Conservation (phyloP, 169 alveolate species). For the Cryptosporidium bovis region DNA sequence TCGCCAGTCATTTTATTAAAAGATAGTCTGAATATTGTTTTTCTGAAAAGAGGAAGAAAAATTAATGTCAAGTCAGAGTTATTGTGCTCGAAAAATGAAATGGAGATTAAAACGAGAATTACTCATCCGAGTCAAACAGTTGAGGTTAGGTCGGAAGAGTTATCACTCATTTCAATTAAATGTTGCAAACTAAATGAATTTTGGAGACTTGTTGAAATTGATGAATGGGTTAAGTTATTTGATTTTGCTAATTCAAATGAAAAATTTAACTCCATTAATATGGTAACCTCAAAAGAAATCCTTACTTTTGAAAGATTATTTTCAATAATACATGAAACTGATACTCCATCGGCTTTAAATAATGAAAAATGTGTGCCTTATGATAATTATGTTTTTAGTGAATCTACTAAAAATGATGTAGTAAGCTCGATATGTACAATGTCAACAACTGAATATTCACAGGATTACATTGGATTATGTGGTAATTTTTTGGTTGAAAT, state of each 20-base stretch:
- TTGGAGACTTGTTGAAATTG: constrained; percentile 54
- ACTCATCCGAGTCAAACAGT: constrained; percentile 59
- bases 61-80: neutral
- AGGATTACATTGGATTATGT: constrained; percentile 25
- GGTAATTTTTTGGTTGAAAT: constrained; percentile 36
- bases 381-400: neutral
- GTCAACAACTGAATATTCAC: neutral
- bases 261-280: neutral
- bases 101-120: neutral
- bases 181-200: neutral
- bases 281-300: neutral
- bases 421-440: neutral
- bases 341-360: neutral
- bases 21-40: too few species aligned
- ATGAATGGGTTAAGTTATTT: constrained; percentile 51
- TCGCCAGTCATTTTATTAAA: constrained; percentile 17
- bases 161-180: neutral
- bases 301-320: constrained; percentile 21
- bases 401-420: neutral
- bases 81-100: neutral
- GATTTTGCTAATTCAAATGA: neutral
- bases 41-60: neutral
- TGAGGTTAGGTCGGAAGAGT: neutral
- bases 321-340: neutral
- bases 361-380: neutral